phyloP scores from a whole-genome alignment of 176 grass and related monocot genomes.

The Cymbopogon citratus region DNA sequence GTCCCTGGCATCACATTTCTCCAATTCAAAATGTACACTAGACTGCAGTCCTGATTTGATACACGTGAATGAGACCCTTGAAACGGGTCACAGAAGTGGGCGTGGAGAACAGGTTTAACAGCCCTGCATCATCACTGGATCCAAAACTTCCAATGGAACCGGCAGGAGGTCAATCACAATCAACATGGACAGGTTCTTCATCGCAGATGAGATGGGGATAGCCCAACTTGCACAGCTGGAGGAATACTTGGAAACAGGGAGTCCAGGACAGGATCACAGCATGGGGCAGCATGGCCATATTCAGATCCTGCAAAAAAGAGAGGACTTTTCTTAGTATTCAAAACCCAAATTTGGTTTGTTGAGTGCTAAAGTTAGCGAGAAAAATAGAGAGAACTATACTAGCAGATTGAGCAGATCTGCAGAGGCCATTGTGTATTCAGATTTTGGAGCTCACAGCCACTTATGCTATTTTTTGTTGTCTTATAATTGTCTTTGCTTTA shows the following conservation, averaged over 20 bases:
- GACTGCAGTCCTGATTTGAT: not conserved
- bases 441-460: not conserved
- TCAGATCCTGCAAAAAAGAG: conserved; percentile 18
- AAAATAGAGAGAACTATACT: not conserved
- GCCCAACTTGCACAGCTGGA: conserved; percentile 16
- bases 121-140: conserved; percentile 1
- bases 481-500: not conserved
- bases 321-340: not conserved
- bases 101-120: conserved; percentile 31
- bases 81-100: not conserved
- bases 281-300: not conserved
- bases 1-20: not conserved
- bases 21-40: not conserved
- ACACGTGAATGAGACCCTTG: conserved; percentile 5
- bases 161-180: conserved; percentile 16
- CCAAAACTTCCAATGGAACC: conserved; percentile 21
- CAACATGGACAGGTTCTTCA: not conserved
- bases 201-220: not conserved
- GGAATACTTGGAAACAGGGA: conserved; percentile 20
- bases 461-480: not conserved
- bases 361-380: not conserved
- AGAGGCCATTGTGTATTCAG: not conserved
- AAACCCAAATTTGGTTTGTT: not conserved
- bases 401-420: not conserved
- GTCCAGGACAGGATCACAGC: not conserved